Evolutionary conservation across 1,284 basidiomycete genomes (phyloP), one percentile per base, ranked within the genome.

Genomic region (Pseudomicrostroma phylloplanum): DNA sequence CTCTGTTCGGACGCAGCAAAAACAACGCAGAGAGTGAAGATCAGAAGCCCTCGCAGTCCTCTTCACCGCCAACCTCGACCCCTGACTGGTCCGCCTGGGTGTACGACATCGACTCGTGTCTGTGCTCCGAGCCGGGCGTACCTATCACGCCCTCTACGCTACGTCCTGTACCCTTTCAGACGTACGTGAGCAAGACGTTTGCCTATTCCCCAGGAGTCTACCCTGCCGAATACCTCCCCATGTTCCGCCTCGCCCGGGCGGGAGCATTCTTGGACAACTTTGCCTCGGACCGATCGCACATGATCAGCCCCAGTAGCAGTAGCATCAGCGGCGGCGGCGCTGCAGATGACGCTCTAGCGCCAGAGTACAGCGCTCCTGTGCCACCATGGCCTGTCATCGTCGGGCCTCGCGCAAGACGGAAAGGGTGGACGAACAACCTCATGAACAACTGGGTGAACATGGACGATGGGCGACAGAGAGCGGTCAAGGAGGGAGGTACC

Each of bases 221-320:
- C 1, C 46, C 62, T 0, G 56, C 64, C 11, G 9, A 54, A 0
- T 54, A 61, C 6, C 62, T 72, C 12, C 40, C 70, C 2, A 15
- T 4, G 15, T 67, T 72, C 40, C 57, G 70, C 12, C 19, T 66
- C 11, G 46, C 71, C 0, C 48, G 57, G 0, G 70, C 68, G 0
- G 54, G 48, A 1, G 41, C 51, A 1, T 71, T 61, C 55, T 19
- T 69, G 6, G 55, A 48, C 2, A 15, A 55, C 19, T 73, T 73
- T 59, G 66, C 69, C 0, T 70, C 68, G 56, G 72, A 73, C 62
- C 59, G 72, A 1, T 63, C 65, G 13, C 72, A 73, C 42, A 73
- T 73, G 72, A 57, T 39, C 17, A 1, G 42, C 19, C n/a, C n/a
- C 15, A 43, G 40, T 9, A n/a, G 40, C 40, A 39, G 12, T 9